Evolutionary conservation across 768 basidiomycete species (phyloP), one percentile per base, ranked within the genome.

Genomic region (Leccinum variicolor): DNA sequence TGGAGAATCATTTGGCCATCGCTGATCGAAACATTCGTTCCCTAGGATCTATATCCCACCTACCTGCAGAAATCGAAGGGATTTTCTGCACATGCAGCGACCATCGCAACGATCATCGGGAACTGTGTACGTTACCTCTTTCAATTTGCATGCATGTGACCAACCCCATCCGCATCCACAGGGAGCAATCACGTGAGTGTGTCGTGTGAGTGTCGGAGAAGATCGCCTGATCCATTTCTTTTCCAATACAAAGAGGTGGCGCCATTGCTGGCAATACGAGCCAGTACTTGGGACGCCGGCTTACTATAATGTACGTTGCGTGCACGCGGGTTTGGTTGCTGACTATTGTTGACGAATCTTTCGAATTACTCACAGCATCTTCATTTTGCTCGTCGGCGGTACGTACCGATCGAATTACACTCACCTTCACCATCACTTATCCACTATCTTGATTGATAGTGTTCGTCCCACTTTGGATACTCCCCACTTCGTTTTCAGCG

Each of bases 401-500:
- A 57, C 11, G 68, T 57, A 17, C 26, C 31, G 9, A 26, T 26
- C 6, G 29, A 53, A 55, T 2, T 29, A 7, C 6, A 15, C 17
- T 55, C 3, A 4, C 8, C 0, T 19, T 6, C 41, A 13, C 15
- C 15, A 6, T 34, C 17, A 11, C 57, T 60, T 8, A 57, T 14
- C 10, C 33, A 23, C 8, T 15, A 46, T 43, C 41, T 21, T 26
- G n/a, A 55, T 34, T 19, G 25, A 62, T 46, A 69, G 78, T 69
- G 23, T 83, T 84, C 73, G 89, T 90, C 63, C 89, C 89, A 0
- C 77, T 94, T 2, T 95, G 93, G 94, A 90, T 93, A 63, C 64
- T 96, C 7, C 94, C 94, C 3, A 72, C 64, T 6, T 73, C 79
- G 1, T 94, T 94, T 71, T 69, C 80, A 1, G 80, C 76, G 1